A percentile compares a stretch with the other conserved stretches of the same genome.
Evolutionary conservation across 2,329 filamentous ascomycete species (phyloP).

Genomic region (Pseudopyrenochaeta lycopersici): DNA sequence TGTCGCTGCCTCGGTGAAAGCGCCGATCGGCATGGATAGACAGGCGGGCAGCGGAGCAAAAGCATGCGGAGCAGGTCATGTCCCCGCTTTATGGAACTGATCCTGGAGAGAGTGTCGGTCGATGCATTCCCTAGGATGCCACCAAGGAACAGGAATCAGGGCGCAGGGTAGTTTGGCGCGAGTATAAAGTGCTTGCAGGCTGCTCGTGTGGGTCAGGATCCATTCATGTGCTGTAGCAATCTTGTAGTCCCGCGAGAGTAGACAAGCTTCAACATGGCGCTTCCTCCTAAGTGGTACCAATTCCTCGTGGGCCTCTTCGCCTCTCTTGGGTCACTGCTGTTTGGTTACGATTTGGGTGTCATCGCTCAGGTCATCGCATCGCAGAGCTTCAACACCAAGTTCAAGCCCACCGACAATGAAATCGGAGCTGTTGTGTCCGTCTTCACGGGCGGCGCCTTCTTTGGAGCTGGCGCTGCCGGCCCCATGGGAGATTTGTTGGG

Average conservation of each 20-base stretch:
- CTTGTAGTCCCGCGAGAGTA: slow-evolving; percentile 3
- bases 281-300: slow-evolving; percentile 68
- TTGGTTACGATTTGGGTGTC: slow-evolving; percentile 68
- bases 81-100: slow-evolving; percentile 26
- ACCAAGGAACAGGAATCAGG: slow-evolving; percentile 13
- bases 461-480: slow-evolving; percentile 72
- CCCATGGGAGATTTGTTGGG: slow-evolving; percentile 71
- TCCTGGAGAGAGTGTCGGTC: slow-evolving; percentile 21
- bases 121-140: slow-evolving; percentile 16
- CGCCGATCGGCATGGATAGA: slow-evolving; percentile 14
- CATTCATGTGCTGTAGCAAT: slow-evolving; percentile 14
- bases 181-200: slow-evolving; percentile 29
- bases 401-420: slow-evolving; percentile 52
- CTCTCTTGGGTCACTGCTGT: slow-evolving; percentile 66
- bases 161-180: background rate
- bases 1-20: slow-evolving; percentile 16
- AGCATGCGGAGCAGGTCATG: slow-evolving; percentile 18
- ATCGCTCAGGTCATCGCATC: slow-evolving; percentile 65
- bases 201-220: slow-evolving; percentile 12
- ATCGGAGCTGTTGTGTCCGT: slow-evolving; percentile 78
- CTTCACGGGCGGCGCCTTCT: slow-evolving; percentile 79
- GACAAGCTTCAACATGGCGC: slow-evolving; percentile 54
- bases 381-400: slow-evolving; percentile 52
- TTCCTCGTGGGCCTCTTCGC: slow-evolving; percentile 68
- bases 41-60: slow-evolving; percentile 18